These are phyloP conservation scores for Sporothrix brasiliensis DNA, from an alignment of 2,329 filamentous ascomycete genomes.

Conservation along the genomic window DNA sequence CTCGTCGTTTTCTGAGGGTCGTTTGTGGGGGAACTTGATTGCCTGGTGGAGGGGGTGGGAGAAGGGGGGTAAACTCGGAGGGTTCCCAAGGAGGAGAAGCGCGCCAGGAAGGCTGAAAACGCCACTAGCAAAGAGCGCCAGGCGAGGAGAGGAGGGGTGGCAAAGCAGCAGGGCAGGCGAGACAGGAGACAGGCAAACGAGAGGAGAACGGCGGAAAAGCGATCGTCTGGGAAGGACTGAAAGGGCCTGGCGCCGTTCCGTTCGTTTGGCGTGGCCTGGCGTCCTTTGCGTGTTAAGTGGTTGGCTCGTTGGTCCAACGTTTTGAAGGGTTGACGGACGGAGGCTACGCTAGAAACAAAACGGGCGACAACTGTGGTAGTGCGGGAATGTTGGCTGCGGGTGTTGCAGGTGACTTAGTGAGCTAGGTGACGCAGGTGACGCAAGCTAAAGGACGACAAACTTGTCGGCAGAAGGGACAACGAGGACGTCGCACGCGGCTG, in stretches of 20 bases:
- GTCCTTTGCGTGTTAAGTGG: slow-evolving; percentile 16
- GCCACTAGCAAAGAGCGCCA: slow-evolving; percentile 24
- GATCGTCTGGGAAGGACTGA: slow-evolving; percentile 18
- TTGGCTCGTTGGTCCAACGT: slow-evolving; percentile 18
- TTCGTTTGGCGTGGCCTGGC: slow-evolving; percentile 23
- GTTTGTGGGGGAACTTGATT: slow-evolving; percentile 17
- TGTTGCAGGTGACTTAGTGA: neutral
- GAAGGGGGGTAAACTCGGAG: slow-evolving; percentile 23
- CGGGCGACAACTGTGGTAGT: slow-evolving; percentile 24
- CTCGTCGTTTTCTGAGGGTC: neutral
- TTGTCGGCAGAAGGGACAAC: neutral
- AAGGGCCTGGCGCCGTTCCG: slow-evolving; percentile 20
- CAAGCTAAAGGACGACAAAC: slow-evolving; percentile 8
- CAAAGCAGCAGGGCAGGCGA: neutral
- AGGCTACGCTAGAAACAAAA: slow-evolving; percentile 24
- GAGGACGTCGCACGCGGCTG: neutral
- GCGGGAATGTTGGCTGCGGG: slow-evolving; percentile 22
- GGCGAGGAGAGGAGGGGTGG: slow-evolving; percentile 20
- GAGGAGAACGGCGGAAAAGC: neutral
- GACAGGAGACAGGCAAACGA: neutral
- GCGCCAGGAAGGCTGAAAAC: slow-evolving; percentile 25
- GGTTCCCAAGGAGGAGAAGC: slow-evolving; percentile 26
- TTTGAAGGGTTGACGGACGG: slow-evolving; percentile 17
- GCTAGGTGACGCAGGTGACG: slow-evolving; percentile 22
- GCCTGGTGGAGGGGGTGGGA: slow-evolving; percentile 6